Base-by-base conservation (phyloP, 345 rosid genomes). In the Excoecaria agallocha region DNA sequence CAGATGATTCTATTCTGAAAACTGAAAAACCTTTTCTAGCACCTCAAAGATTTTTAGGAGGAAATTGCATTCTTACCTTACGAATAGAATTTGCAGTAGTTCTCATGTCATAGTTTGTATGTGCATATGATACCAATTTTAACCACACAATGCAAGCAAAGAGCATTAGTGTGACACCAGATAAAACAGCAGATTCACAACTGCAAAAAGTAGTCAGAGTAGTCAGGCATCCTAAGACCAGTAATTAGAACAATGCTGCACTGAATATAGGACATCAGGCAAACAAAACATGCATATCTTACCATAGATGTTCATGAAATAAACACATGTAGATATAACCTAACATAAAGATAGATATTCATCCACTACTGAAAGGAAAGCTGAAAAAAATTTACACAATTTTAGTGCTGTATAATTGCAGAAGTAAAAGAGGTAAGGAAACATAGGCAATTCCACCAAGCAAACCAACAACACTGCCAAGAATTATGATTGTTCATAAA, bases 71-170 rank as follows among this genome's bases (percentile, higher is more conserved):
- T 45, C 19, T 56, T 83, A 95, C 99, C 98, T 90, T 89, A 38
- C 88, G 89, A 70, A 69, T 79, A 16, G 87, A 82, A 73, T 85
- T 88, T 50, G 91, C 84, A 70, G 90, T 58, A 15, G 87, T 74
- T 84, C 98, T 91, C 88, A 90, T 84, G 80, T 95, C 99, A 74
- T 79, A 81, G 87, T 74, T 93, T 25, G 99, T 91, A 83, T 95
- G 99, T 35, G 94, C 99, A 75, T 90, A 95, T 35, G 99, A 93
- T 39, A 95, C 93, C 86, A 93, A 77, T 84, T 95, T 95, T 64
- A 95, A 76, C 98, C 99, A 95, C 78, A 93, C 99, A 63, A 95
- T 89, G 84, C 98, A 91, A 76, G 99, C 83, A 81, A 95, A 86
- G 60, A 91, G 90, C 99, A 95, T 95, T 87, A 95, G 81, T 0